These are phyloP conservation scores for Suillus spraguei DNA, from an alignment of 768 basidiomycete genomes.

Conservation along the genomic window DNA sequence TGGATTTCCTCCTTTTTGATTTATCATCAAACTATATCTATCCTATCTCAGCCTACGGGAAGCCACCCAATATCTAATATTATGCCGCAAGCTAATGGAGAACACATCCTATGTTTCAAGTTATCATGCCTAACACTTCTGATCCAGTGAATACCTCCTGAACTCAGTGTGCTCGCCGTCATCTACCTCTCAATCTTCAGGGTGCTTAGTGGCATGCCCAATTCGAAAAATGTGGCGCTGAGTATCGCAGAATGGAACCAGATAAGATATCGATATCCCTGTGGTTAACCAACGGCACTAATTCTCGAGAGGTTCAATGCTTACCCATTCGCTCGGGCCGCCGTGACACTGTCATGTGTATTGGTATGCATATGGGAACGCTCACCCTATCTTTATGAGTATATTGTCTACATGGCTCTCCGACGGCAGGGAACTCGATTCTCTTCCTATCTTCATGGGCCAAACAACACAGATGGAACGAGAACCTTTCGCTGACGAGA, in stretches of 20 bases:
- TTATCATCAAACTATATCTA: background rate
- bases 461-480: background rate
- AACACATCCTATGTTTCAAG: background rate
- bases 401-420: slow-evolving; percentile 10
- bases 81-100: background rate
- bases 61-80: background rate
- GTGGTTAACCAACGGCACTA: too few relatives aligned
- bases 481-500: slow-evolving; percentile 10
- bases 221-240: background rate
- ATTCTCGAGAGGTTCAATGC: background rate
- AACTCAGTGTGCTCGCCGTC: background rate
- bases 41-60: background rate
- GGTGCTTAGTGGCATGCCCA: background rate
- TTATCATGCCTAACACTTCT: background rate
- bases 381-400: slow-evolving; percentile 5
- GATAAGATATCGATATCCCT: background rate
- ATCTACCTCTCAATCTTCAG: background rate
- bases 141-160: background rate
- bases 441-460: slow-evolving; percentile 14
- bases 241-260: background rate
- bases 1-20: background rate
- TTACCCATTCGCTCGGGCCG: background rate
- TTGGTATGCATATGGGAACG: background rate
- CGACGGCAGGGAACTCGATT: slow-evolving; percentile 13
- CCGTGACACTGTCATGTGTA: background rate